A percentile compares a stretch with the other conserved stretches of the same genome.
These are phyloP conservation scores for Boletus vinaceobasis DNA, from an alignment of 768 basidiomycete species.

Conservation along the genomic window DNA sequence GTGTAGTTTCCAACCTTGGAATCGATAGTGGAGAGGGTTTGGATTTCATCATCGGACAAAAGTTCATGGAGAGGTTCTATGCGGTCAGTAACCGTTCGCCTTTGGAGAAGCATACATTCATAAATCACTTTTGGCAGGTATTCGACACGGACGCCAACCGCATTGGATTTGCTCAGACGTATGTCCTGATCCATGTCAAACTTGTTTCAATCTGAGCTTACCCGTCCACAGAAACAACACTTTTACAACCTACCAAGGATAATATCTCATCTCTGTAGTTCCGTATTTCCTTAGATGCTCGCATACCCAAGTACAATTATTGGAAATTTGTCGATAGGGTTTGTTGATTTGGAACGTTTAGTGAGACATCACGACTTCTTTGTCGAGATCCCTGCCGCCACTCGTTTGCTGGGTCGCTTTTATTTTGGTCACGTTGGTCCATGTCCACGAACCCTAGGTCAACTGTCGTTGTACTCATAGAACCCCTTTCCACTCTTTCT, in stretches of 20 bases:
- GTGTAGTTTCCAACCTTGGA: slow-evolving; percentile 2
- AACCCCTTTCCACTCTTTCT: slow-evolving; percentile 93
- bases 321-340: not conserved
- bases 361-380: not conserved
- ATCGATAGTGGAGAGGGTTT: not conserved
- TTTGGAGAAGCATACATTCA: not conserved
- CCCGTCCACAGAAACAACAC: slow-evolving; percentile 19
- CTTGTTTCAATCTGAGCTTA: not conserved
- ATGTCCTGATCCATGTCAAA: not conserved
- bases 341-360: not conserved
- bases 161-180: slow-evolving; percentile 25
- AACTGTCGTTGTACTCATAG: slow-evolving; percentile 68
- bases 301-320: not conserved
- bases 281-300: not conserved
- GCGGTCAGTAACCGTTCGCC: not conserved
- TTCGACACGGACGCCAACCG: slow-evolving; percentile 20
- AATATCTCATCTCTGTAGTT: not conserved
- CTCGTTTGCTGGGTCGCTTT: not conserved
- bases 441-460: not conserved
- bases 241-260: slow-evolving; percentile 3
- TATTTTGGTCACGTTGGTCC: not conserved
- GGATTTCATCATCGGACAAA: not conserved
- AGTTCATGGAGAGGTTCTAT: not conserved
- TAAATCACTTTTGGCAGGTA: slow-evolving; percentile 5
- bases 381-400: not conserved